Conservation (phyloP, 495 filamentous ascomycete species). For the Penicillium subrubescens region DNA sequence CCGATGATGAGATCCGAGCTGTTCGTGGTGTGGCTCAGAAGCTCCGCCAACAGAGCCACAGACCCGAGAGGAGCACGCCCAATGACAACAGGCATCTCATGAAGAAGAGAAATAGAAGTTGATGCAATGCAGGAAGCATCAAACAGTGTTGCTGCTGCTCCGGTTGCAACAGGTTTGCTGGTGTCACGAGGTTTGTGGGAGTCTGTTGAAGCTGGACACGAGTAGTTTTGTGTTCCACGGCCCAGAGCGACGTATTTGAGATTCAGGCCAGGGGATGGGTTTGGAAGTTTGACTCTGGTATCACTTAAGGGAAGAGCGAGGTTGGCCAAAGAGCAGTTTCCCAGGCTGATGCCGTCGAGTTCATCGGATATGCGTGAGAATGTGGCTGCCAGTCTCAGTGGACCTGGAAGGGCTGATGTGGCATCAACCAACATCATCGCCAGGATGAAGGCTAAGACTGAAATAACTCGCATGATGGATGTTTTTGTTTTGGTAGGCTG, state of each 20-base stretch:
- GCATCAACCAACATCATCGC: constrained; percentile 1
- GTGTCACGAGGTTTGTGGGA: constrained; percentile 16
- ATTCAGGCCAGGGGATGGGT: constrained; percentile 44
- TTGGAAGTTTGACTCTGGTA: constrained; percentile 39
- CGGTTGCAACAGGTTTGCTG: constrained; percentile 42
- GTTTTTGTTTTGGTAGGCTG: neutral
- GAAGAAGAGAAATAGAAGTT: constrained; percentile 21
- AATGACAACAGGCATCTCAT: constrained; percentile 40
- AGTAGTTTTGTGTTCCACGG: constrained; percentile 80
- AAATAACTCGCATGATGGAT: constrained; percentile 3
- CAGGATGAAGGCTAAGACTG: neutral
- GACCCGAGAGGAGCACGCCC: constrained; percentile 43
- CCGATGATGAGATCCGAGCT: constrained; percentile 49
- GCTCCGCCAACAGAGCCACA: constrained; percentile 30
- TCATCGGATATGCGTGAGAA: constrained; percentile 27
- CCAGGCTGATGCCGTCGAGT: constrained; percentile 25
- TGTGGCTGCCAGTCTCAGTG: constrained; percentile 20
- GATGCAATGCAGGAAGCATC: constrained; percentile 56
- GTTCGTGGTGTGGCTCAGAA: constrained; percentile 30
- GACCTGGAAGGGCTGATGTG: constrained; percentile 14
- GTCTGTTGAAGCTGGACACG: constrained; percentile 47
- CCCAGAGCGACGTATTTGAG: constrained; percentile 68
- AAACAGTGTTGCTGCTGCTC: constrained; percentile 70
- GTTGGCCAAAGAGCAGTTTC: constrained; percentile 33
- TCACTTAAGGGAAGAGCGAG: constrained; percentile 23